phyloP scores from a whole-genome alignment of 169 alveolate species.

The Cystoisospora suis region DNA sequence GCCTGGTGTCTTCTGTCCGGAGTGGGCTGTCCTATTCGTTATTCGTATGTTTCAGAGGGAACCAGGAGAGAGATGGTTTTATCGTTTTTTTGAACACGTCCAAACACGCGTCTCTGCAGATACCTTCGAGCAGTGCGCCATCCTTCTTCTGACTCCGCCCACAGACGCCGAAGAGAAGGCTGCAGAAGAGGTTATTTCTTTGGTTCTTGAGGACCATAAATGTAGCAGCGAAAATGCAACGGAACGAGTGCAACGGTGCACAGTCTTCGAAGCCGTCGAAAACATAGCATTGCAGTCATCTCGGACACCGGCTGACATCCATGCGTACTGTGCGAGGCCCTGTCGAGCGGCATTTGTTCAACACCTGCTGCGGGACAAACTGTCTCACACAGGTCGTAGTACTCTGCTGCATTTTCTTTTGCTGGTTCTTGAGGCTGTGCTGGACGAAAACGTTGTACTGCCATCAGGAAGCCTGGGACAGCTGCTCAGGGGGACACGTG shows the following conservation, averaged over 20 bases:
- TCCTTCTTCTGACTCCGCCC: conserved; percentile 11
- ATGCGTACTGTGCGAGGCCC: conserved; percentile 6
- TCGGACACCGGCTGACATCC: too few species aligned
- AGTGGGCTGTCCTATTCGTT: not conserved
- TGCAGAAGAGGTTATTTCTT: not conserved
- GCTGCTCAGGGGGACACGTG: not conserved
- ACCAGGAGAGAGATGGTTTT: not conserved
- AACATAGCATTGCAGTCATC: too few species aligned
- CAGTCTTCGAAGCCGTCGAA: too few species aligned
- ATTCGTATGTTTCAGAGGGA: not conserved
- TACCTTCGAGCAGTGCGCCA: not conserved
- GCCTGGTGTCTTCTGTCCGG: not conserved
- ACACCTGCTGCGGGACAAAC: not conserved
- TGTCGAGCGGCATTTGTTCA: conserved; percentile 7
- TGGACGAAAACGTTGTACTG: conserved; percentile 15
- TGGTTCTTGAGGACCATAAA: not conserved
- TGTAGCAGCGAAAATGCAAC: not conserved
- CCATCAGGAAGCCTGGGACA: not conserved
- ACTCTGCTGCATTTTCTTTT: conserved; percentile 3
- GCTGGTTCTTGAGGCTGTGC: not conserved
- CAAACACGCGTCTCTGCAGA: not conserved
- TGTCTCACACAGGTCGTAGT: not conserved
- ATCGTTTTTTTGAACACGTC: not conserved
- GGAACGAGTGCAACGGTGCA: too few species aligned
- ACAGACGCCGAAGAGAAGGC: not conserved